Percentiles rank a stretch among this genome's conserved stretches.
These are phyloP conservation scores for Hordeum marinum DNA, from an alignment of 176 grass and related monocot species.

Conservation along the genomic window DNA sequence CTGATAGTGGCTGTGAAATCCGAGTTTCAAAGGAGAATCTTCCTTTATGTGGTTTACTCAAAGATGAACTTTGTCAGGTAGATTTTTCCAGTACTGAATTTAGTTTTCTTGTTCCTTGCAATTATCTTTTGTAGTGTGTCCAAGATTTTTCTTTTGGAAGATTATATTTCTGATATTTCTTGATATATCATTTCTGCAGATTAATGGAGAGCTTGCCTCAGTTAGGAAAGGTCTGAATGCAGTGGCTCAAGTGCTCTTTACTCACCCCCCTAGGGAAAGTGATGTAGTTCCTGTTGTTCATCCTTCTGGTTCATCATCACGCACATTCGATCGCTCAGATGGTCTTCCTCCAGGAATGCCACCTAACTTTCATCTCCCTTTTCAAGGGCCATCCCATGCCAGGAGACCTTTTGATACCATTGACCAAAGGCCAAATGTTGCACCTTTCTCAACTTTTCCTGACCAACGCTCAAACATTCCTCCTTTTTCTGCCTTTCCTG, in stretches of 20 bases:
- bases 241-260: constrained; percentile 60
- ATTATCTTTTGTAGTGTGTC: constrained; percentile 14
- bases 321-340: constrained; percentile 34
- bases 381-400: constrained; percentile 52
- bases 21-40: constrained; percentile 76
- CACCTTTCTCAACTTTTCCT: constrained; percentile 46
- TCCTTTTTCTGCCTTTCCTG: constrained; percentile 46
- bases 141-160: constrained; percentile 23
- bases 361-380: constrained; percentile 39
- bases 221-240: constrained; percentile 74
- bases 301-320: constrained; percentile 51
- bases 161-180: constrained; percentile 21
- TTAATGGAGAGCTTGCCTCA: constrained; percentile 63
- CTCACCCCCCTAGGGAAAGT: constrained; percentile 55
- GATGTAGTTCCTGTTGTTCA: constrained; percentile 27
- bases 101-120: neutral
- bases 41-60: constrained; percentile 58
- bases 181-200: constrained; percentile 49
- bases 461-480: constrained; percentile 45
- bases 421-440: constrained; percentile 43
- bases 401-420: constrained; percentile 31
- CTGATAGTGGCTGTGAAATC: constrained; percentile 68
- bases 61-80: constrained; percentile 89
- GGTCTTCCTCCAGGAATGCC: constrained; percentile 56
- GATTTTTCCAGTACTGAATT: constrained; percentile 11